Evolutionary conservation across 129 eudicot genomes (phyloP), one percentile per base, ranked within the genome.

Genomic region (Daucus carota): DNA sequence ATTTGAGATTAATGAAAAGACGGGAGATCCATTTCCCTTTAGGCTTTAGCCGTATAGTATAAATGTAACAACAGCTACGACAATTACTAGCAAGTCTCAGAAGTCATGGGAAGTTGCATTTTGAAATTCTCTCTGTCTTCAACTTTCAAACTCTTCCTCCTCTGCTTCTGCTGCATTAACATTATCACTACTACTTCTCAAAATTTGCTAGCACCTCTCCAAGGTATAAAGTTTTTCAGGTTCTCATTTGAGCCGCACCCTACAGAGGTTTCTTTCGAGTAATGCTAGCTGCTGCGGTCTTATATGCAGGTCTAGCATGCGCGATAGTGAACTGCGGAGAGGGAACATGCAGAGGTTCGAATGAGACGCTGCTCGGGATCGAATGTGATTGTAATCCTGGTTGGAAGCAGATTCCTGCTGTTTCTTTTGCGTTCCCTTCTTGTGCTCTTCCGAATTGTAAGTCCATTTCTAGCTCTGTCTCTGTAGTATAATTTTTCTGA

Each of bases 341-440:
- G 26, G 73, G 73, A 11, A 70, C 29, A 40, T 70, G 73, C 73
- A 38, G 17, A 70, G 46, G 3, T 70, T 70, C 73, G 6, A 70
- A 38, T 70, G 5, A 29, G 8, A 70, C 47, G 6, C 0, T 52
- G n/a, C 32, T 70, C 22, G 73, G 73, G 15, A 0, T 36, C 8
- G 48, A 70, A 18, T 70, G 73, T 70, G 73, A 36, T 11, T 70
- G 73, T 40, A 70, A 70, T 18, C 73, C 73, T 40, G 73, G 73
- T 0, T 70, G 73, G 73, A 70, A 70, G 73, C 73, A 70, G 73
- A 40, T 70, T 6, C 73, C 43, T 24, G 14, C 40, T 40, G 47
- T 40, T n/a, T 13, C 31, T 40, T 38, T 41, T n/a, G 45, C 48
- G 11, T 38, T 70, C 17, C 74, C 74, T 70, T 22, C 50, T 41